Conservation (phyloP, 305 asterid genomes). For the Euphrasia arctica region DNA sequence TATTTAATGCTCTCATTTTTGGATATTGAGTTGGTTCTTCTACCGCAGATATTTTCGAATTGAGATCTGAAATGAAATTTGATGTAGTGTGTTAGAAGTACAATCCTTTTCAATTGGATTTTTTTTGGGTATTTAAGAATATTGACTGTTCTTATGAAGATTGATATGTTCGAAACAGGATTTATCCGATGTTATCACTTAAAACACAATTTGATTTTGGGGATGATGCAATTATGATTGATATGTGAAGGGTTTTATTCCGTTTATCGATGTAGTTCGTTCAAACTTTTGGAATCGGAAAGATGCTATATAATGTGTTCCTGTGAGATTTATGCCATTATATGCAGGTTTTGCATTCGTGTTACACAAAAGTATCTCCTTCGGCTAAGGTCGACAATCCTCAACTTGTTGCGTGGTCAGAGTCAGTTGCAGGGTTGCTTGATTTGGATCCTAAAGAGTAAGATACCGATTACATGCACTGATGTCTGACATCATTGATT, state of each 20-base stretch:
- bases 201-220: no score
- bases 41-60: neutral
- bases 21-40: conserved; percentile 14
- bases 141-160: neutral
- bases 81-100: neutral
- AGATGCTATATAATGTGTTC: neutral
- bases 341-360: conserved; percentile 77
- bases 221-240: neutral
- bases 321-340: neutral
- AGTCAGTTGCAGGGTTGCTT: conserved; percentile 74
- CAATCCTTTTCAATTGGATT: no score
- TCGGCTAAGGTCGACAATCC: conserved; percentile 88
- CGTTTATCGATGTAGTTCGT: neutral
- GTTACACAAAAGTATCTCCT: conserved; percentile 83
- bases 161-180: no score
- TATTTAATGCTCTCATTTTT: conserved; percentile 6
- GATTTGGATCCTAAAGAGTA: conserved; percentile 88
- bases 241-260: conserved; percentile 2
- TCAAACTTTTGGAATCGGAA: conserved; percentile 2
- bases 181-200: no score
- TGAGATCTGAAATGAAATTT: neutral
- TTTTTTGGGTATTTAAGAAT: neutral
- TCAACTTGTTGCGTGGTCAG: conserved; percentile 88
- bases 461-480: conserved; percentile 26
- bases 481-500: conserved; percentile 15